Evolutionary conservation across 768 basidiomycete genomes (phyloP).

Genomic region (Amylocystis lapponica): DNA sequence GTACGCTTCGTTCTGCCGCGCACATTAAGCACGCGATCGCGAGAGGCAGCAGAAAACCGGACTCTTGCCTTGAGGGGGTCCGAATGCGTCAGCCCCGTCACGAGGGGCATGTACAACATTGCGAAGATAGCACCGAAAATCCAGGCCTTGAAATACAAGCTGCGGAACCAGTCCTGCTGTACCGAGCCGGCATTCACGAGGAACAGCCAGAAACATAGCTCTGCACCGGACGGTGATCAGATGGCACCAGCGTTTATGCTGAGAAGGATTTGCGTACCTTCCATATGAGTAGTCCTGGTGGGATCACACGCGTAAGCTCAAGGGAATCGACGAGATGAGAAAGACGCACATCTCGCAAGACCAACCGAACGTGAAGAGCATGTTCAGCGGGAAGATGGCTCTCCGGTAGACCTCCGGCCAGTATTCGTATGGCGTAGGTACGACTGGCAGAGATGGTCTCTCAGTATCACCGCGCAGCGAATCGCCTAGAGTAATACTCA

Average conservation of each 20-base stretch:
- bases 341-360: slow-evolving; percentile 62
- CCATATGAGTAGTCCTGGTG: slow-evolving; percentile 70
- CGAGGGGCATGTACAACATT: slow-evolving; percentile 60
- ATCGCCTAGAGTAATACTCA: slow-evolving; percentile 27
- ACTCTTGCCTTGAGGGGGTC: slow-evolving; percentile 52
- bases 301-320: too few species aligned
- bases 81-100: slow-evolving; percentile 56
- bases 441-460: slow-evolving; percentile 33
- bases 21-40: too few species aligned
- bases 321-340: neutral
- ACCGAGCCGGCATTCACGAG: slow-evolving; percentile 58
- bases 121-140: slow-evolving; percentile 55
- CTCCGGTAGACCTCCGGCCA: slow-evolving; percentile 44
- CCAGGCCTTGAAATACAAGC: slow-evolving; percentile 72
- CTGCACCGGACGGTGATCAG: slow-evolving; percentile 30
- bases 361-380: slow-evolving; percentile 66
- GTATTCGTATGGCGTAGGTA: slow-evolving; percentile 55
- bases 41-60: slow-evolving; percentile 2
- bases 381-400: slow-evolving; percentile 59
- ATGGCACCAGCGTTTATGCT: neutral
- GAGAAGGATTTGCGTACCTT: slow-evolving; percentile 41
- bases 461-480: too few species aligned
- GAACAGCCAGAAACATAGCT: slow-evolving; percentile 86
- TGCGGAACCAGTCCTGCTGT: slow-evolving; percentile 74
- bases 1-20: slow-evolving; percentile 66